Conservation (phyloP, 768 basidiomycete species). For the Boletus pseudo-olivaceus region DNA sequence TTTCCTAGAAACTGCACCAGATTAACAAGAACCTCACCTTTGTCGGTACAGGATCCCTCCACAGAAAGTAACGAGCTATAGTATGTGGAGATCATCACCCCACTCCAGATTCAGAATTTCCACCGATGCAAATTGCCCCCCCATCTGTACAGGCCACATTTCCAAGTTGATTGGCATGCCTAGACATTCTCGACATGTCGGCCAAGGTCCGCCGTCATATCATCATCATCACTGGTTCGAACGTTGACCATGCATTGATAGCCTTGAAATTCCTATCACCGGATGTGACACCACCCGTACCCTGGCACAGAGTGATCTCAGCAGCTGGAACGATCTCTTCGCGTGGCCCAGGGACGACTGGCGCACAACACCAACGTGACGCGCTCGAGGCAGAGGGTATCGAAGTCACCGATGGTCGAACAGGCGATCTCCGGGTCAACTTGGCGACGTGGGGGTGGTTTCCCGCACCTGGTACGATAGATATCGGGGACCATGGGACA, state of each 20-base stretch:
- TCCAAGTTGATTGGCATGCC: constrained; percentile 82
- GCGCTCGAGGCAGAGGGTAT: constrained; percentile 78
- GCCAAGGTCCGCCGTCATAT: constrained; percentile 54
- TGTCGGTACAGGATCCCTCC: constrained; percentile 47
- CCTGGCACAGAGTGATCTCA: constrained; percentile 78
- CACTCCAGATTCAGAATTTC: background rate
- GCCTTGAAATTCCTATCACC: constrained; percentile 76
- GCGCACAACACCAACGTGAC: constrained; percentile 73
- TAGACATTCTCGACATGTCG: constrained; percentile 73
- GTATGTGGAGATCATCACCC: constrained; percentile 41
- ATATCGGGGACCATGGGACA: constrained; percentile 11
- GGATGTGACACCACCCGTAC: constrained; percentile 59
- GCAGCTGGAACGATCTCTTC: constrained; percentile 75
- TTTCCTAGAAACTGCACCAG: background rate
- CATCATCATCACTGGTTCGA: too few relatives aligned
- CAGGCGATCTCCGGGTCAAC: constrained; percentile 58
- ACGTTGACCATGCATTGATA: constrained; percentile 26
- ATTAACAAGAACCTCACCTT: constrained; percentile 1
- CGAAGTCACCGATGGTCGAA: constrained; percentile 58
- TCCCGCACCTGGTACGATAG: constrained; percentile 36
- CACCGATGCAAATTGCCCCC: background rate
- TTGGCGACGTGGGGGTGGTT: constrained; percentile 66
- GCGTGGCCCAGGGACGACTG: constrained; percentile 77
- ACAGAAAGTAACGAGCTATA: constrained; percentile 72
- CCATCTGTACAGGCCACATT: constrained; percentile 57